Percentiles rank a stretch among this genome's conserved stretches.
These are phyloP conservation scores for Scheffersomyces lignicola DNA, from an alignment of 1,139 yeast genomes.

Conservation along the genomic window DNA sequence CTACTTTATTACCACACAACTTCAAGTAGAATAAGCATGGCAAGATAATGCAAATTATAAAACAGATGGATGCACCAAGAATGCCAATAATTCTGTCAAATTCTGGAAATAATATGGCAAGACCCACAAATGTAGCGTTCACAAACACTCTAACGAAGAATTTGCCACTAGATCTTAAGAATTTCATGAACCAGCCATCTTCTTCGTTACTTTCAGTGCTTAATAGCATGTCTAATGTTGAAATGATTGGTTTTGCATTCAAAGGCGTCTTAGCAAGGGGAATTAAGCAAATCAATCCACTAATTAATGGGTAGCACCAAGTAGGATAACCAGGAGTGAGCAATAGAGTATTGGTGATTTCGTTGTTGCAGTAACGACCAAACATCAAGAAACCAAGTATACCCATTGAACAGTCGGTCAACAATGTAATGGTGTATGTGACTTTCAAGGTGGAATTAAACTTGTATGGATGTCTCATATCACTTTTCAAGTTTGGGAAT, in stretches of 20 bases:
- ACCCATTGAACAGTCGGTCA: conserved; percentile 76
- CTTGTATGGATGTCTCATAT: conserved; percentile 55
- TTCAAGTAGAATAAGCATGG: conserved; percentile 56
- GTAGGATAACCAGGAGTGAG: conserved; percentile 71
- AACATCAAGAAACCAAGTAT: conserved; percentile 85
- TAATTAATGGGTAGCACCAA: conserved; percentile 62
- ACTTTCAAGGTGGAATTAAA: conserved; percentile 37
- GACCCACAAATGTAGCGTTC: conserved; percentile 47
- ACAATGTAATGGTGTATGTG: conserved; percentile 63
- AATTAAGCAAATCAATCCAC: conserved; percentile 72
- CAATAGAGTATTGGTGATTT: conserved; percentile 76
- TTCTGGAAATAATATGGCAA: conserved; percentile 58
- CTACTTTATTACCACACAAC: conserved; percentile 29
- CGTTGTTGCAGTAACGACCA: conserved; percentile 74
- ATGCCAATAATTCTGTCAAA: conserved; percentile 58
- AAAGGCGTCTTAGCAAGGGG: conserved; percentile 89
- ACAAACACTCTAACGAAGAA: conserved; percentile 44
- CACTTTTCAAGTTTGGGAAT: conserved; percentile 58
- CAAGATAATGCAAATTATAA: conserved; percentile 54
- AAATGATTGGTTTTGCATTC: conserved; percentile 81
- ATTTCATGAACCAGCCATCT: conserved; percentile 11
- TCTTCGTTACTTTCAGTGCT: conserved; percentile 16
- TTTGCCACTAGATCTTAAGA: conserved; percentile 14
- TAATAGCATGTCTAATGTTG: conserved; percentile 50
- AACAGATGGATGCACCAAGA: conserved; percentile 58